These are phyloP conservation scores for Colletotrichum plurivorum DNA, from an alignment of 2,329 filamentous ascomycete genomes.

Conservation along the genomic window DNA sequence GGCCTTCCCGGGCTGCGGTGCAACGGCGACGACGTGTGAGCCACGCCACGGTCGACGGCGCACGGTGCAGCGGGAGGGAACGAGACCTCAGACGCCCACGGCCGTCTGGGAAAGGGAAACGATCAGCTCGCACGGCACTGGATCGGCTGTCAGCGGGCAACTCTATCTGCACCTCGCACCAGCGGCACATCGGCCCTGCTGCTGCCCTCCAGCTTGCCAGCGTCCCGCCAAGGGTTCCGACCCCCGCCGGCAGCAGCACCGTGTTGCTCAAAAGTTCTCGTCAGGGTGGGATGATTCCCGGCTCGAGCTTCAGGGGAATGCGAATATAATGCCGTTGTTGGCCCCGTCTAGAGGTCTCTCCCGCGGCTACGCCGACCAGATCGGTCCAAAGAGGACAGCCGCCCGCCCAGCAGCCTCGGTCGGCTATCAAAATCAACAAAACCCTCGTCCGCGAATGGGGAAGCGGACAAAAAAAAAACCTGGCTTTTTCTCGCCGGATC, in stretches of 20 bases:
- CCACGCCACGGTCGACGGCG: not conserved
- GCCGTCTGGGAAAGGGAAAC: slow-evolving; percentile 26
- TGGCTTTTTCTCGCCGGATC: slow-evolving; percentile 14
- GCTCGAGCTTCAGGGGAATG: slow-evolving; percentile 12
- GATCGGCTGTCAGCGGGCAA: slow-evolving; percentile 37
- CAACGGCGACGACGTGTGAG: slow-evolving; percentile 20
- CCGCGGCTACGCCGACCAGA: slow-evolving; percentile 32
- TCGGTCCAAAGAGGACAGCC: slow-evolving; percentile 12
- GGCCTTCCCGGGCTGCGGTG: slow-evolving; percentile 16
- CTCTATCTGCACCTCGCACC: slow-evolving; percentile 40
- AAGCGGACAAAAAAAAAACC: slow-evolving; percentile 18
- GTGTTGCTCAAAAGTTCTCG: slow-evolving; percentile 13
- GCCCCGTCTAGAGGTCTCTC: slow-evolving; percentile 18
- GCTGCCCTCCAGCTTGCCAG: slow-evolving; percentile 2
- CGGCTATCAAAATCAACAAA: slow-evolving; percentile 5
- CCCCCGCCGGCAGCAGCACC: slow-evolving; percentile 1
- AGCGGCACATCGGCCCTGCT: slow-evolving; percentile 31
- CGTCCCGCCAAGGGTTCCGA: slow-evolving; percentile 11
- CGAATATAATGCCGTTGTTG: slow-evolving; percentile 26
- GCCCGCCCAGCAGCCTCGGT: slow-evolving; percentile 34
- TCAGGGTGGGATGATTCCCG: slow-evolving; percentile 26
- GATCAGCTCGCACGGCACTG: slow-evolving; percentile 36
- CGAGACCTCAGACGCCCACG: slow-evolving; percentile 13
- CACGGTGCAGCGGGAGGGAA: not conserved
- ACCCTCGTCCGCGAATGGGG: slow-evolving; percentile 17